Conservation (phyloP, 2,329 filamentous ascomycete genomes). For the Aspergillus glaucus region DNA sequence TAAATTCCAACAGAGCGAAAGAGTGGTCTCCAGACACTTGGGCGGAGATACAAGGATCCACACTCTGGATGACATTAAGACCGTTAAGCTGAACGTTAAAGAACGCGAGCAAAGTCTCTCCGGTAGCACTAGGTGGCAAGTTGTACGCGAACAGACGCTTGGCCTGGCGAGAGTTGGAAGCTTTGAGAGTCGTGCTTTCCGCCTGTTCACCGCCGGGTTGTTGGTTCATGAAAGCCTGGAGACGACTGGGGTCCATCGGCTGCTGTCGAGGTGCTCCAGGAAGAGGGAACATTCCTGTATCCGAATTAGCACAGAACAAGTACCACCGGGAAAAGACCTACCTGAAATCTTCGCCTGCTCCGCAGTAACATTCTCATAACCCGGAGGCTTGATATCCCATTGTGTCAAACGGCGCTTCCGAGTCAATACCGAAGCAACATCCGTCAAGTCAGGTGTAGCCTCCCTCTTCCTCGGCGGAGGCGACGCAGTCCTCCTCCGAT, state of each 20-base stretch:
- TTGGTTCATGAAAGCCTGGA: slow-evolving; percentile 94
- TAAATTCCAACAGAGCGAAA: slow-evolving; percentile 89
- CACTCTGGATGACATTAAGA: slow-evolving; percentile 79
- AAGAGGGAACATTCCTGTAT: slow-evolving; percentile 84
- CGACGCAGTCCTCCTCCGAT: slow-evolving; percentile 66
- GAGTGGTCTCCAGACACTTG: slow-evolving; percentile 72
- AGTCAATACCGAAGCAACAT: slow-evolving; percentile 72
- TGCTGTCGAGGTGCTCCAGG: slow-evolving; percentile 92
- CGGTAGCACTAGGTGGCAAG: slow-evolving; percentile 63
- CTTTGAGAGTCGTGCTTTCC: slow-evolving; percentile 75
- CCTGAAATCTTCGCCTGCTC: slow-evolving; percentile 95
- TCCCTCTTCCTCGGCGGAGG: slow-evolving; percentile 86
- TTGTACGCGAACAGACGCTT: slow-evolving; percentile 89
- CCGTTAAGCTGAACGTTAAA: slow-evolving; percentile 97
- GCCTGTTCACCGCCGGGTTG: slow-evolving; percentile 66
- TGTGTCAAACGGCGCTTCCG: slow-evolving; percentile 91
- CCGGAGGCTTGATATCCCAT: slow-evolving; percentile 98
- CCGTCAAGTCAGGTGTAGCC: slow-evolving; percentile 88
- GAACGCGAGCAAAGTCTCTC: slow-evolving; percentile 72
- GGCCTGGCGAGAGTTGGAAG: slow-evolving; percentile 85
- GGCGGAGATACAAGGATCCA: slow-evolving; percentile 77
- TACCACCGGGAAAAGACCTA: slow-evolving; percentile 18
- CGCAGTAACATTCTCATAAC: slow-evolving; percentile 95
- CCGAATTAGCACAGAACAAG: too few species aligned
- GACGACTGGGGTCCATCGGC: slow-evolving; percentile 85